Base-by-base conservation (phyloP, 2,329 filamentous ascomycete genomes). In the Fusarium udum region DNA sequence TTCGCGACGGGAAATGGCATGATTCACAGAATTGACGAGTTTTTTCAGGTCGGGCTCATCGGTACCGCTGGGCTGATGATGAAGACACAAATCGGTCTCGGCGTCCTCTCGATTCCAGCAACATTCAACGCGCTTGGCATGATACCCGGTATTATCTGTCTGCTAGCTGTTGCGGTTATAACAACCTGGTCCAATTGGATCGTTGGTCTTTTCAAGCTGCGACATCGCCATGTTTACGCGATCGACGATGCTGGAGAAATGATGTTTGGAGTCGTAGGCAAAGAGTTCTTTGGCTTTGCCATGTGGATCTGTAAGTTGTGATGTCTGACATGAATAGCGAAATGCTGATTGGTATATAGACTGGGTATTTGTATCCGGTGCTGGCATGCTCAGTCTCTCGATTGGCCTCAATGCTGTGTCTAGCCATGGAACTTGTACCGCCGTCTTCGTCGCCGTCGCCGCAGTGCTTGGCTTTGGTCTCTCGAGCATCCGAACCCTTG, bases 231-330 rank as follows among this genome's bases (percentile, higher is more conserved):
- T 46, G 85, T 88, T 4, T 88, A 89, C 69, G 83, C 85, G 18
- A 87, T 89, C 61, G 87, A 88, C 51, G 87, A 89, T 72, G 87
- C 84, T 2, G 87, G 86, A 26, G 73, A 71, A 5, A 79, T 87
- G 52, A 81, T 89, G 31, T 86, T 87, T 71, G 87, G 87, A 22
- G 80, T 79, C 3, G 61, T 82, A 7, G 86, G 86, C 1, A 81
- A 84, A 4, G 84, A 84, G 53, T 61, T 85, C 45, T 80, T 88
- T 31, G 83, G 80, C 8, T 72, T 75, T 40, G 73, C 78, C 4
- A 80, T 83, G 69, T 77, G 79, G 75, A 62, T 86, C 53, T 80
- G 82, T 84, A 64, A 39, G 71, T 63, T 36, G 3, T 0, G 0
- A 9, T 9, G 5, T 4, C 34, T 1, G 0, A 1, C 4, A 16